phyloP scores from a whole-genome alignment of 2,329 filamentous ascomycete species.

The Colletotrichum magnum region DNA sequence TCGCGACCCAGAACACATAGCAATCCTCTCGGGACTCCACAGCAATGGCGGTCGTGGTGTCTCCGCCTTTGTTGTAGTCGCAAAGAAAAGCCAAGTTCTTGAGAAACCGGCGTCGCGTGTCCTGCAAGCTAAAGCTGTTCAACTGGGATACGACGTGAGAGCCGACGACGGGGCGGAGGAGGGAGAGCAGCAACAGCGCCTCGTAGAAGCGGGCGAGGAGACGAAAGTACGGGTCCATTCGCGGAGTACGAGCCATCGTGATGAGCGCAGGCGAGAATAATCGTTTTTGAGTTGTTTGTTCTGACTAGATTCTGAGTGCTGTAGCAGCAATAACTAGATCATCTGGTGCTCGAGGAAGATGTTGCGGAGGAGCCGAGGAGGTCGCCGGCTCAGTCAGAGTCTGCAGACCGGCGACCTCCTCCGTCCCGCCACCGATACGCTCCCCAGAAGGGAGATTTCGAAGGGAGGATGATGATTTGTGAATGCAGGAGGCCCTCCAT shows the following conservation, averaged over 20 bases:
- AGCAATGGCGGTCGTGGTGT: constrained; percentile 60
- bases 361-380: no score
- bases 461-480: no score
- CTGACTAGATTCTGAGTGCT: no score
- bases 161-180: constrained; percentile 4
- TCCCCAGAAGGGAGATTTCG: no score
- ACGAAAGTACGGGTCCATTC: constrained; percentile 16
- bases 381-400: no score
- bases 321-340: no score
- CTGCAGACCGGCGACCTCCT: no score
- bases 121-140: not conserved
- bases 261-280: not conserved
- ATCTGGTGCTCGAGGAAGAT: no score
- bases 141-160: constrained; percentile 3
- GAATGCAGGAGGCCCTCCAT: no score
- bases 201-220: constrained; percentile 19
- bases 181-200: not conserved
- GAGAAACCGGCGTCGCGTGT: constrained; percentile 49
- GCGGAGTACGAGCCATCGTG: constrained; percentile 17
- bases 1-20: constrained; percentile 60
- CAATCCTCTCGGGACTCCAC: constrained; percentile 51
- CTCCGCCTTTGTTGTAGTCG: constrained; percentile 61
- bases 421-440: no score
- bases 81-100: constrained; percentile 60
- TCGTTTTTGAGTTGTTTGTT: no score